Evolutionary conservation across 1,284 basidiomycete genomes (phyloP).

Genomic region (Puccinia hordei): DNA sequence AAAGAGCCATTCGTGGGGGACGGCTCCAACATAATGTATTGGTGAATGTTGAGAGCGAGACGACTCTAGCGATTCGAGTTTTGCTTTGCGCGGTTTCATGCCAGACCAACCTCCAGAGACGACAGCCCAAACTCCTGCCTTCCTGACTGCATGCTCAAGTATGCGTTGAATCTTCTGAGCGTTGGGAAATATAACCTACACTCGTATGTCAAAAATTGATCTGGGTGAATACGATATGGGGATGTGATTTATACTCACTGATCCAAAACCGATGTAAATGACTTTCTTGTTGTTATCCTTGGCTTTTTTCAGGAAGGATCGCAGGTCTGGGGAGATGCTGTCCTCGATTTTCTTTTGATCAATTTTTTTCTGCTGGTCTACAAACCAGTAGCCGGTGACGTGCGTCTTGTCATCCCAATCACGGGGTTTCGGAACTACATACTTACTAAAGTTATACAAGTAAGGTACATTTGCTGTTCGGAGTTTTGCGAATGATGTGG

Average conservation of each 20-base stretch:
- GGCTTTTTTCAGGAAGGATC: conserved; percentile 54
- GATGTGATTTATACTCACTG: conserved; percentile 50
- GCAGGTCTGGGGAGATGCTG: conserved; percentile 54
- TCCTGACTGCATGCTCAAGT: conserved; percentile 53
- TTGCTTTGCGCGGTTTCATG: not conserved
- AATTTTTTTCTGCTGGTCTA: conserved; percentile 53
- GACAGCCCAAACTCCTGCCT: conserved; percentile 56
- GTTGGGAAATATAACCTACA: conserved; percentile 53
- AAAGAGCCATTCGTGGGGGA: conserved; percentile 58
- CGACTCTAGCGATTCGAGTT: not conserved
- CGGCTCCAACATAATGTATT: conserved; percentile 55
- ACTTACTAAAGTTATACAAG: conserved; percentile 57
- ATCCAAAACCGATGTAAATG: conserved; percentile 58
- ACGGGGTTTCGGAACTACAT: conserved; percentile 56
- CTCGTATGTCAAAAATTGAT: not conserved
- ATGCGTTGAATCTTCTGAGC: conserved; percentile 52
- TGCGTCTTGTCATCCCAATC: conserved; percentile 56
- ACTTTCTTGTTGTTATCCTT: conserved; percentile 56
- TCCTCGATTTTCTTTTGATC: conserved; percentile 50
- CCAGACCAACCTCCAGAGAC: conserved; percentile 52
- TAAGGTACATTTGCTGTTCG: conserved; percentile 54
- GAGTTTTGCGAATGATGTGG: conserved; percentile 54
- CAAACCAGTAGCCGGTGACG: conserved; percentile 57
- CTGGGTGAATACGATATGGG: not conserved
- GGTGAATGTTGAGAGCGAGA: conserved; percentile 53